Evolutionary conservation across 768 basidiomycete genomes (phyloP).

Genomic region (Cystobasidium onofrii): DNA sequence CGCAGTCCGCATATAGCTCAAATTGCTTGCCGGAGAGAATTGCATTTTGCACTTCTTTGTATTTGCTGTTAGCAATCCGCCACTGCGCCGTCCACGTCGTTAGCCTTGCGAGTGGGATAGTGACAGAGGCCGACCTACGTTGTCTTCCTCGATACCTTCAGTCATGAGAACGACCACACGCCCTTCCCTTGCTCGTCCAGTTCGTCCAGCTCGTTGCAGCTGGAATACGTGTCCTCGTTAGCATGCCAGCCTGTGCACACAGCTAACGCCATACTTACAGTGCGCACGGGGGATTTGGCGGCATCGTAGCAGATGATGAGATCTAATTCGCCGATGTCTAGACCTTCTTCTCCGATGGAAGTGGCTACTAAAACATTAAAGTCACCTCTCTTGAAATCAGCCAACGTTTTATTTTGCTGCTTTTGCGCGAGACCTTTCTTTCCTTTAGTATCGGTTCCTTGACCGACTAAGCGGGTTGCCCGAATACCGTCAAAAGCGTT

Average conservation of each 20-base stretch:
- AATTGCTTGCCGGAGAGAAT: conserved; percentile 78
- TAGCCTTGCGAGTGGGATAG: not conserved
- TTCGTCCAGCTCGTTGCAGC: conserved; percentile 92
- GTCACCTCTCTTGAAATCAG: conserved; percentile 73
- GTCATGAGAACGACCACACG: conserved; percentile 83
- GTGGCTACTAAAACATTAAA: conserved; percentile 92
- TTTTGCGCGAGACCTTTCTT: conserved; percentile 82
- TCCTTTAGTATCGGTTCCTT: conserved; percentile 73
- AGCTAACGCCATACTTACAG: conserved; percentile 54
- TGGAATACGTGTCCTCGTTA: conserved; percentile 43
- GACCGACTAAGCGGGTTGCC: conserved; percentile 80
- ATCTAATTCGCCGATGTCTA: conserved; percentile 97
- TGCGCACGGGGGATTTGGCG: conserved; percentile 89
- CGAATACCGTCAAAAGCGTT: conserved; percentile 62
- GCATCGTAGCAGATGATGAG: conserved; percentile 93
- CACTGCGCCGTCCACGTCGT: conserved; percentile 47
- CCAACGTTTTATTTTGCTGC: conserved; percentile 81
- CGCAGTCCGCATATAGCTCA: conserved; percentile 87
- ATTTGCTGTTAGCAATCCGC: conserved; percentile 73
- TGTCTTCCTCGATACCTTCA: conserved; percentile 79
- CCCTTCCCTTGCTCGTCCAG: conserved; percentile 84
- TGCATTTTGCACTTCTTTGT: conserved; percentile 77
- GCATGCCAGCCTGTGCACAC: not conserved
- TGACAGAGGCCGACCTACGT: conserved; percentile 43
- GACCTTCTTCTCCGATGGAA: conserved; percentile 93